Conservation (phyloP, 768 basidiomycete species). For the Tulasnella sp. region DNA sequence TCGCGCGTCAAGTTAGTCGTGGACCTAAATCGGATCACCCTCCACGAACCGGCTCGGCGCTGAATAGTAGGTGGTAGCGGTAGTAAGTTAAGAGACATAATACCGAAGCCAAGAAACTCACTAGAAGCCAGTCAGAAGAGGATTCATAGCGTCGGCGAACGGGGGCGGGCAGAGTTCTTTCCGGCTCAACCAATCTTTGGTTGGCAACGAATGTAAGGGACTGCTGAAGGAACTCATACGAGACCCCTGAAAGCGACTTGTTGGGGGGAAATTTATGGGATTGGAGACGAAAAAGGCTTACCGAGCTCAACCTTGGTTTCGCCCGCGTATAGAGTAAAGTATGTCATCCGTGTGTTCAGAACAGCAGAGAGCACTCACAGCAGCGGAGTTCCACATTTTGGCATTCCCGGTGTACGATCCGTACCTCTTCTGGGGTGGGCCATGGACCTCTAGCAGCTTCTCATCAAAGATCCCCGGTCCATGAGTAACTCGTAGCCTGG, state of each 20-base stretch:
- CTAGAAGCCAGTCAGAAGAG: conserved; percentile 12
- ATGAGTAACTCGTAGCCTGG: background rate
- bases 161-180: conserved; percentile 3
- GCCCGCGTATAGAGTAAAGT: background rate
- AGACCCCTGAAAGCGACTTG: background rate
- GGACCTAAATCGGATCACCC: background rate
- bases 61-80: background rate
- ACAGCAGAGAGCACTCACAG: background rate
- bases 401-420: background rate
- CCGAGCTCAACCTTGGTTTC: background rate
- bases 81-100: background rate
- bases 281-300: background rate
- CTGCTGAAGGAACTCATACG: background rate
- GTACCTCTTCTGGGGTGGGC: background rate
- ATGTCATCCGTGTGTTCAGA: background rate
- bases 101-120: background rate
- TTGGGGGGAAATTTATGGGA: background rate
- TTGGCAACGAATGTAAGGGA: background rate
- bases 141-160: conserved; percentile 8
- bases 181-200: background rate
- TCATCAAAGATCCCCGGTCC: background rate
- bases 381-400: conserved; percentile 21
- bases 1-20: background rate
- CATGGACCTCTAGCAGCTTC: background rate
- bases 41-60: background rate